Base-by-base conservation (phyloP, 225 moss, liverwort and hornwort species). In the Sphagnum tenellum region DNA sequence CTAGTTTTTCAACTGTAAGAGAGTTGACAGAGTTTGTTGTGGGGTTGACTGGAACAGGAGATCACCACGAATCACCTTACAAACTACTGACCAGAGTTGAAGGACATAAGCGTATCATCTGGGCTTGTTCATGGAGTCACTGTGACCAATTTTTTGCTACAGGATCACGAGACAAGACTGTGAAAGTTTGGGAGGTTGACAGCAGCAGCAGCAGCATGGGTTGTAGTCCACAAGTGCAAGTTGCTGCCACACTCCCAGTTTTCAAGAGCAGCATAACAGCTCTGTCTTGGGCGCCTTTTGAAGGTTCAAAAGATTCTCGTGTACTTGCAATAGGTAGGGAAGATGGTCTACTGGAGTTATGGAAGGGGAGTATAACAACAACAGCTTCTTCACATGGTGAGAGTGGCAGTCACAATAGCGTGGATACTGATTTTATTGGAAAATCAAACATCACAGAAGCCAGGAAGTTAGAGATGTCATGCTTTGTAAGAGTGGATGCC, bases 121-220 rank as follows among this genome's bases (percentile, higher is more conserved):
- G 96, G 96, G 78, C 90, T 12, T 98, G 96, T 73, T 83, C 90
- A 44, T 98, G 96, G 96, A 92, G 92, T 76, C 80, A 73, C 52
- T 93, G 92, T 71, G 90, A 89, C 49, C 73, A 67, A 3, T 78
- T 82, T 48, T 98, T 98, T 66, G 85, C 96, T 9, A 90, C 96
- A 47, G 96, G 96, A 5, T 92, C 96, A 58, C 76, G 96, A 54
- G 96, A 98, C 72, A 82, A 79, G 70, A 51, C 69, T 6, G 87
- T 98, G 12, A 98, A 98, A 64, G 73, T 90, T 48, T 98, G 96
- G 96, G 72, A 81, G 60, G 66, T 93, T 12, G 48, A 52, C 29
- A 78, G 81, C 73, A 63, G 56, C 9, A 70, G 74, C 8, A 70
- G 78, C 46, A 56, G 29, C 29, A 29, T 29, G 29, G 29, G 29